These are phyloP conservation scores for Colletotrichum orchidophilum DNA, from an alignment of 2,329 filamentous ascomycete species.

Conservation along the genomic window DNA sequence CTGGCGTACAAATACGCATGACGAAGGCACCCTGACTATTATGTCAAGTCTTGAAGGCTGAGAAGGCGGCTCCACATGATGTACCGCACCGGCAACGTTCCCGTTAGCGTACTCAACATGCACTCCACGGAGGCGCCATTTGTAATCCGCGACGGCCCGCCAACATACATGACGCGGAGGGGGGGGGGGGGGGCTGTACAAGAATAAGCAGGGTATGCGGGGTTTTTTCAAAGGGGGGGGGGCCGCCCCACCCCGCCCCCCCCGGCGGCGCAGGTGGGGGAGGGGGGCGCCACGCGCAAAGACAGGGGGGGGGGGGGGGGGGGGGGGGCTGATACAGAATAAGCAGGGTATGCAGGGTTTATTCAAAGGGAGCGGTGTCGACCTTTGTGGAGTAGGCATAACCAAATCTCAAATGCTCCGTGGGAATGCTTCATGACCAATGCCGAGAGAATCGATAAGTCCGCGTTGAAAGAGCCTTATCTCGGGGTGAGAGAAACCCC, in stretches of 20 bases:
- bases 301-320: too few relatives aligned
- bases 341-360: not conserved
- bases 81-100: constrained; percentile 1
- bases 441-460: not conserved
- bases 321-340: not conserved
- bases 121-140: constrained; percentile 14
- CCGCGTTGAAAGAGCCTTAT: not conserved
- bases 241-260: not conserved
- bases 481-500: not conserved
- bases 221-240: not conserved
- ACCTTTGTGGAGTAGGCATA: not conserved
- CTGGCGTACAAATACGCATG: not conserved
- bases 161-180: too few relatives aligned
- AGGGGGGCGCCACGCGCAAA: not conserved
- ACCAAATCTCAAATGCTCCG: constrained; percentile 1
- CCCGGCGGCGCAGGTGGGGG: constrained; percentile 16
- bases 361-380: not conserved
- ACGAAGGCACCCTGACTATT: constrained; percentile 3
- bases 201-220: not conserved
- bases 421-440: constrained; percentile 19
- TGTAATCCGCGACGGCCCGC: constrained; percentile 9
- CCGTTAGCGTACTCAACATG: not conserved
- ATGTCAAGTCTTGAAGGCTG: not conserved
- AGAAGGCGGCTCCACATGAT: constrained; percentile 8
- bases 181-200: not conserved